phyloP scores from a whole-genome alignment of 345 rosid genomes.

The Hibiscus syriacus region DNA sequence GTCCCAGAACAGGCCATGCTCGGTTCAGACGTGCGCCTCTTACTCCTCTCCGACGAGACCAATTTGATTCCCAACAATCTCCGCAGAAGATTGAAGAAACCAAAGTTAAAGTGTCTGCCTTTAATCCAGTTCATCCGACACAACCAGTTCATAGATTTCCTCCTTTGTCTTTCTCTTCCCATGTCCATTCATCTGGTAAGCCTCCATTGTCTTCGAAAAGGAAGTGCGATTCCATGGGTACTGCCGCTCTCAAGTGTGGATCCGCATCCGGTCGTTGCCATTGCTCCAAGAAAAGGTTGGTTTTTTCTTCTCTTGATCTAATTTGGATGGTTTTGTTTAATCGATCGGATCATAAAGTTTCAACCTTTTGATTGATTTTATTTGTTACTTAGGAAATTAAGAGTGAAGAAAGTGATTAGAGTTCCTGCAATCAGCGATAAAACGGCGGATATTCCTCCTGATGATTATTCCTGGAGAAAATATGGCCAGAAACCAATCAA shows the following conservation, averaged over 20 bases:
- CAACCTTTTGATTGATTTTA: not conserved
- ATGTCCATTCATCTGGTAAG: not conserved
- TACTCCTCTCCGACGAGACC: not conserved
- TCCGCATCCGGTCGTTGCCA: not conserved
- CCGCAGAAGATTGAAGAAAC: too few relatives aligned
- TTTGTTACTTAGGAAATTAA: not conserved
- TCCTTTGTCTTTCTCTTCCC: conserved; percentile 12
- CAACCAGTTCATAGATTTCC: conserved; percentile 58
- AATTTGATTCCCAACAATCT: too few relatives aligned
- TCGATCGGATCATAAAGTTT: not conserved
- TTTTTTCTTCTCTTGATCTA: not conserved
- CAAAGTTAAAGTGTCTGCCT: conserved; percentile 45
- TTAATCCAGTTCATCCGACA: conserved; percentile 56
- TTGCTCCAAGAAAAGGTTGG: not conserved
- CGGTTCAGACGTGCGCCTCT: not conserved
- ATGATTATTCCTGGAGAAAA: not conserved
- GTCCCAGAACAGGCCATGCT: not conserved
- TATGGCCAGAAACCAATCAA: not conserved
- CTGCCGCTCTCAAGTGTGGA: not conserved
- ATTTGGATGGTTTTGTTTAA: not conserved
- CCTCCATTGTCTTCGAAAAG: not conserved
- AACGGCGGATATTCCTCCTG: not conserved
- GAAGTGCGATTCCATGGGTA: not conserved
- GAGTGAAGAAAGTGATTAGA: not conserved
- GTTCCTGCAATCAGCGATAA: not conserved